Base-by-base conservation (phyloP, 2,329 filamentous ascomycete species). In the Fusarium decemcellulare region DNA sequence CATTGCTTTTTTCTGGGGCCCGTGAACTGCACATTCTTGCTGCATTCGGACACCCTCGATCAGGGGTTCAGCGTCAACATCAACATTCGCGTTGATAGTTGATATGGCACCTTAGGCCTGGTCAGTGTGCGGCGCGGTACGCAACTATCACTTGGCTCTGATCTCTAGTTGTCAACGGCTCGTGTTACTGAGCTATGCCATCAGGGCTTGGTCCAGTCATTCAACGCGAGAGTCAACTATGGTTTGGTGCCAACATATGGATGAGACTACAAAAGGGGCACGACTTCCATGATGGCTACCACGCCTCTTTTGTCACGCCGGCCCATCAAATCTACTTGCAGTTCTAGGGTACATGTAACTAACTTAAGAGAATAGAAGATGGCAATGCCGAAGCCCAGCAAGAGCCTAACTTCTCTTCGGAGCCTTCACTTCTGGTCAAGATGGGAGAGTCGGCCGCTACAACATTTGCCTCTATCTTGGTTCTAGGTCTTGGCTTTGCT, bases 401-500 rank as follows among this genome's bases (percentile, higher is more conserved):
- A 59, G 48, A 36, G 5, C 46, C 51, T 8, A 65, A 48, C 12
- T 54, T 40, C 43, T 68, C 71, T 34, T 53, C 64, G 32, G 80
- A 82, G 53, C 78, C 80, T 18, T 78, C 81, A 2, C 70, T 88
- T 10, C 71, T 81, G 4, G 80, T 83, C 40, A 93, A 91, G 76
- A 93, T 94, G 89, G 80, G 90, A 57, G 93, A 95, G 78, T 85
- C 91, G 7, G 92, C 92, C 3, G 90, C 90, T 9, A 94, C 93
- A 0, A 94, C 92, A 0, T 86, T 93, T 63, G 91, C 92, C 29
- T 93, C 91, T 23, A 91, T 95, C 59, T 72, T 91, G 11, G 88
- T 95, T 15, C 82, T 95, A 34, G 93, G 90, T 72, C 82, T 86
- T 16, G 89, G 87, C 32, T 91, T 91, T 74, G 86, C 83, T 46